Evolutionary conservation across 176 grass and related monocot species (phyloP), one percentile per base, ranked within the genome.

Genomic region (Bromus sterilis): DNA sequence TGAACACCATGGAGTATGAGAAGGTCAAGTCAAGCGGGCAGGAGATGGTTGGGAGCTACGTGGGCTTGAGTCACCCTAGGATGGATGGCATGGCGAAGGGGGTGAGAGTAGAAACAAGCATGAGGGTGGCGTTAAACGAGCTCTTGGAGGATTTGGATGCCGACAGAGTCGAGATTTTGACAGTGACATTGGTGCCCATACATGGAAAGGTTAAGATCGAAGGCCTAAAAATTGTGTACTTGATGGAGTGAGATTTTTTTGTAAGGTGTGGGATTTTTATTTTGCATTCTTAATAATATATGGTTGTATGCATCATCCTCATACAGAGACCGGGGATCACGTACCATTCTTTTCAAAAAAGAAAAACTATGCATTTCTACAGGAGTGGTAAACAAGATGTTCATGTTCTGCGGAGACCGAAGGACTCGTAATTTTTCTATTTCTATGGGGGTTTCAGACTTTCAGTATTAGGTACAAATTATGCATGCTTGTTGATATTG

Each of bases 21-120:
- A 69, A 82, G 69, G 84, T 89, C 1, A 30, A 71, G 16, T 74
- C 51, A 0, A 36, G 75, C 5, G 85, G 77, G 0, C 48, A 84
- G 4, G 84, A 93, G 48, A 81, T 93, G 21, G 91, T 15, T 0
- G 88, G 85, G 2, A 88, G 71, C 75, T 93, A 88, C 63, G 74
- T 82, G 2, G 43, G 66, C 44, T 24, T 93, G 25, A 65, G 21
- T 51, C 64, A 86, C 1, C 55, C 34, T 0, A 49, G 34, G 16
- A 37, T 35, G 7, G 46, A 61, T 7, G 36, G 14, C 8, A 20
- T 5, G 1, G 34, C 6, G 9, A 35, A 61, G 6, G 66, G 65
- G 2, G 34, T 2, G 64, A 30, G 21, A 10, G 20, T 64, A 15
- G 35, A 80, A 9, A 89, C 79, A 1, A 77, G 61, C 36, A 80